Base-by-base conservation (phyloP, 2,329 filamentous ascomycete species). In the Ophiostoma angusticollis region DNA sequence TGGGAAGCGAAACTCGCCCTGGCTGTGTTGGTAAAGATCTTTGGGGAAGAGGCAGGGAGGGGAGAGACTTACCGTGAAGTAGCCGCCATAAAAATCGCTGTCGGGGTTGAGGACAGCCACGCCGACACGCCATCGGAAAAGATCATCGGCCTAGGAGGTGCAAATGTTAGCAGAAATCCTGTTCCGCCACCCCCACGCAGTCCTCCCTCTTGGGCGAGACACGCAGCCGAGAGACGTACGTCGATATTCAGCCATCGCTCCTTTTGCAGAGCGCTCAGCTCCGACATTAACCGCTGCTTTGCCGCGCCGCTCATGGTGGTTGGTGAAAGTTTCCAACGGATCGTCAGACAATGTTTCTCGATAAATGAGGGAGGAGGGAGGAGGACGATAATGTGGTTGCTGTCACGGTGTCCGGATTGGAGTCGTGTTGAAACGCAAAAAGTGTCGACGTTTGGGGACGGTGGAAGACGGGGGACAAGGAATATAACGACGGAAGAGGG, bases 221-320 rank as follows among this genome's bases (percentile, higher is more conserved):
- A 45, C n/a, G n/a, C n/a, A n/a, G n/a, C n/a, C n/a, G n/a, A n/a
- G n/a, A n/a, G n/a, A n/a, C n/a, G n/a, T 60, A 86, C 83, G 57
- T 93, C 82, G 49, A 95, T 84, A 51, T 89, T 76, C 14, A 93
- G 81, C 89, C 89, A 98, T 57, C 84, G 85, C 68, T 95, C 87
- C 59, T 91, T 86, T 39, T 75, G 70, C 29, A 96, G 71, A 31
- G 74, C 69, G 59, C 82, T 80, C 63, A 84, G 78, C 67, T 96
- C 89, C 50, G 81, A 81, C 82, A 93, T 85, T 40, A 96, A 70
- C 37, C 93, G 80, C 53, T 84, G 78, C 61, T 87, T 80, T 25
- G n/a, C n/a, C n/a, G 83, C 78, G 49, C 65, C 63, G 37, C 50
- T 52, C 64, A 67, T 68, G 46, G 38, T 55, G 14, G 17, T 4